phyloP scores from a whole-genome alignment of 129 eudicot genomes.

The Arctium lappa region DNA sequence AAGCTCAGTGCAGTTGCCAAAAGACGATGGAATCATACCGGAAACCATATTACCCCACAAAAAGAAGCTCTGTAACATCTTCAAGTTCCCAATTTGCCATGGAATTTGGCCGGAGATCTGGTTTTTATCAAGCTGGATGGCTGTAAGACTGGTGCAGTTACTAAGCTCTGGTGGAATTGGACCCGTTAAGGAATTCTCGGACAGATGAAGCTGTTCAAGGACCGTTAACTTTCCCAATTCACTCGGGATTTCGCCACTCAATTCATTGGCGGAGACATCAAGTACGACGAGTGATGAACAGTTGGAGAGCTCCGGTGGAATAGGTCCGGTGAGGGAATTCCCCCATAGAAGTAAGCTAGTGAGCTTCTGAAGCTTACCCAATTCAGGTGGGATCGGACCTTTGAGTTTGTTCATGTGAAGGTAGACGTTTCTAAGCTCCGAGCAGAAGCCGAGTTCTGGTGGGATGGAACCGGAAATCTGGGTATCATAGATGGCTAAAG shows the following conservation, averaged over 20 bases:
- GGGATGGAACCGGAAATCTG: constrained; percentile 72
- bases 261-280: constrained; percentile 75
- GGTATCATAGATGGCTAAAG: constrained; percentile 79
- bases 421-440: constrained; percentile 76
- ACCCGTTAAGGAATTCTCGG: constrained; percentile 76
- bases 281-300: constrained; percentile 76
- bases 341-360: constrained; percentile 93
- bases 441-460: constrained; percentile 63
- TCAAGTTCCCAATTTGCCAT: constrained; percentile 62
- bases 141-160: constrained; percentile 78
- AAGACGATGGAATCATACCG: constrained; percentile 69
- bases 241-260: constrained; percentile 76
- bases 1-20: constrained; percentile 80
- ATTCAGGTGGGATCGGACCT: constrained; percentile 69
- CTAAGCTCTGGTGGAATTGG: constrained; percentile 64
- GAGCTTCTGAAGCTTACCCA: constrained; percentile 76
- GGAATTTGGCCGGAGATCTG: constrained; percentile 81
- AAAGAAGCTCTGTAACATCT: constrained; percentile 78
- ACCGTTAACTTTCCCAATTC: constrained; percentile 69
- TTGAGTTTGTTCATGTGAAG: constrained; percentile 84
- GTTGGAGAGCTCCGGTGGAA: constrained; percentile 73
- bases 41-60: constrained; percentile 92
- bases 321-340: constrained; percentile 61
- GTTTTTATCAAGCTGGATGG: constrained; percentile 91
- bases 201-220: constrained; percentile 89